Evolutionary conservation across 1,284 basidiomycete genomes (phyloP), one percentile per base, ranked within the genome.

Genomic region (Xanthoconium separans): DNA sequence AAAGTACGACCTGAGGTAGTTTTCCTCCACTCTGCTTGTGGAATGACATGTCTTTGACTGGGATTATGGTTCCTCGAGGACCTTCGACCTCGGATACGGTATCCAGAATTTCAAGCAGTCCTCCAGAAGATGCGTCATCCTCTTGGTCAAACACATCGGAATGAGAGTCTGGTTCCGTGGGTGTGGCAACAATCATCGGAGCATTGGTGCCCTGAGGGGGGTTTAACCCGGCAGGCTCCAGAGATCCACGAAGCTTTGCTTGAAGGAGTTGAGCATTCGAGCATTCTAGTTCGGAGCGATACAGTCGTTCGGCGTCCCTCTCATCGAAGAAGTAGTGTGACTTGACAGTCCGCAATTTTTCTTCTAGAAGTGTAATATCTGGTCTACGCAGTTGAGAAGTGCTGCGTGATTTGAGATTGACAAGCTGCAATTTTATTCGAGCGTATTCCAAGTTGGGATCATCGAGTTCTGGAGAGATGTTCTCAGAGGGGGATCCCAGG

Each of bases 11-110:
- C 66, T 87, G 91, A 15, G 93, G 89, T 27, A 85, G 85, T 49
- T 83, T 81, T 40, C 85, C 85, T 37, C 89, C 85, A 76, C 87
- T 89, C 62, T 90, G 84, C 70, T 91, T 96, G 1, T 91, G 90
- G 37, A 90, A 77, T 13, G 80, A 72, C 85, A 97, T 88, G 55
- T 93, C 83, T 20, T 87, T 85, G 42, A 95, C 70, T 18, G 65
- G 72, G 47, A 94, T 75, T 4, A 77, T 79, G 2, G 76, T 79
- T 29, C 88, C 91, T 47, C 76, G 65, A 10, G 75, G 69, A 22
- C 77, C 80, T 2, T 77, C 75, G 55, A 81, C 77, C 20, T 76
- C 77, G 1, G 76, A 69, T 6, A 85, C 80, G 52, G 82, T 82
- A 44, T 97, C 90, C 37, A 98, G 77, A 57, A 96, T 75, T 47